Conservation (phyloP, 139 green algal genomes). For the Coelastrella sp. region DNA sequence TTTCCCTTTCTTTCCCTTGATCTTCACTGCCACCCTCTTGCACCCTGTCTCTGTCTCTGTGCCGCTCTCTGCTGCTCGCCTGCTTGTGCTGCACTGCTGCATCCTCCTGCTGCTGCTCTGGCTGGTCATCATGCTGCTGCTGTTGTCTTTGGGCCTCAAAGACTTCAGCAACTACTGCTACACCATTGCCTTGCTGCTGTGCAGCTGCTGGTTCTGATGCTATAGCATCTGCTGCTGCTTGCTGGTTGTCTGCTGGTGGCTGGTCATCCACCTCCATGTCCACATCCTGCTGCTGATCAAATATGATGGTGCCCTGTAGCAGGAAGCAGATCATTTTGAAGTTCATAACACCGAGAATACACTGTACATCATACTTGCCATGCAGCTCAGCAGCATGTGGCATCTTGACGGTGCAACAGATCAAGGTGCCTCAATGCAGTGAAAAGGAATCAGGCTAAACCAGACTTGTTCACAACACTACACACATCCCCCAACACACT, state of each 20-base stretch:
- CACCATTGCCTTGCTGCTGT: background rate
- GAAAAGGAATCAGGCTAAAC: too few relatives aligned
- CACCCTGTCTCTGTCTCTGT: conserved; percentile 5
- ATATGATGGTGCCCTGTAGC: background rate
- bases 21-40: background rate
- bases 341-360: background rate
- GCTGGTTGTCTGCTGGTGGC: background rate
- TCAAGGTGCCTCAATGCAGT: background rate
- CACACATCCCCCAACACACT: too few relatives aligned
- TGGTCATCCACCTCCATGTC: conserved; percentile 48
- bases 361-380: too few relatives aligned
- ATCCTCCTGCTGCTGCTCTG: conserved; percentile 5
- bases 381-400: too few relatives aligned
- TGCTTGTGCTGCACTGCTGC: background rate
- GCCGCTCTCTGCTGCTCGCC: background rate
- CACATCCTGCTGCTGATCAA: conserved; percentile 13
- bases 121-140: conserved; percentile 1
- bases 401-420: too few relatives aligned
- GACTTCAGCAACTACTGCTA: too few relatives aligned
- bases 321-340: background rate
- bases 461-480: too few relatives aligned
- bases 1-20: conserved; percentile 17
- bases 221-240: background rate
- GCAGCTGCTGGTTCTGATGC: conserved; percentile 4
- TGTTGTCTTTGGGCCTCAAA: background rate